Evolutionary conservation across 1,139 yeast species (phyloP).

Genomic region (Saccharomycopsis phalli): DNA sequence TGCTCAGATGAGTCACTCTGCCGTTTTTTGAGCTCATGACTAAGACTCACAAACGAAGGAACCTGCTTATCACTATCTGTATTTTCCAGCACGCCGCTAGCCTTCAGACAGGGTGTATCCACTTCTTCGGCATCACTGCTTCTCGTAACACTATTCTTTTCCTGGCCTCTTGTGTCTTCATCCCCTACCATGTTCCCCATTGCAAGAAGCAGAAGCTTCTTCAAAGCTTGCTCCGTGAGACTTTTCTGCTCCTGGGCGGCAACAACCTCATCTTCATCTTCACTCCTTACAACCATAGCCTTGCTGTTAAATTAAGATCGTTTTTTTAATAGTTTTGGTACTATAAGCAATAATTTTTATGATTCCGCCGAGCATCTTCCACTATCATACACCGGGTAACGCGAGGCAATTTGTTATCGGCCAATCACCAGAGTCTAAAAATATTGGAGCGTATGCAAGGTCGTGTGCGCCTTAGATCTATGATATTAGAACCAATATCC

Average conservation of each 20-base stretch:
- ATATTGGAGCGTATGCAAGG: no score
- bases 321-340: no score
- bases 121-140: background rate
- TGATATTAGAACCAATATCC: no score
- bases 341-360: no score
- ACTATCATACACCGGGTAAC: no score
- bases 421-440: no score
- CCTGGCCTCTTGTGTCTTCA: background rate
- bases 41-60: conserved; percentile 15
- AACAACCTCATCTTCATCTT: conserved; percentile 7
- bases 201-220: conserved; percentile 9
- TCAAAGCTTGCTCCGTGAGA: conserved; percentile 16
- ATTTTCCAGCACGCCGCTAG: background rate
- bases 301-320: background rate
- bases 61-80: conserved; percentile 3
- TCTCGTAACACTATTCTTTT: background rate
- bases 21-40: conserved; percentile 9
- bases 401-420: no score
- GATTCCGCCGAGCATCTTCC: no score
- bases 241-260: conserved; percentile 7
- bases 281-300: conserved; percentile 1
- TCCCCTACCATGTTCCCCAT: background rate
- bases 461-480: no score
- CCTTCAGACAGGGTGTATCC: background rate
- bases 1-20: background rate